Evolutionary conservation across 495 filamentous ascomycete genomes (phyloP), one percentile per base, ranked within the genome.

Genomic region (Beverwykella pulmonaria): DNA sequence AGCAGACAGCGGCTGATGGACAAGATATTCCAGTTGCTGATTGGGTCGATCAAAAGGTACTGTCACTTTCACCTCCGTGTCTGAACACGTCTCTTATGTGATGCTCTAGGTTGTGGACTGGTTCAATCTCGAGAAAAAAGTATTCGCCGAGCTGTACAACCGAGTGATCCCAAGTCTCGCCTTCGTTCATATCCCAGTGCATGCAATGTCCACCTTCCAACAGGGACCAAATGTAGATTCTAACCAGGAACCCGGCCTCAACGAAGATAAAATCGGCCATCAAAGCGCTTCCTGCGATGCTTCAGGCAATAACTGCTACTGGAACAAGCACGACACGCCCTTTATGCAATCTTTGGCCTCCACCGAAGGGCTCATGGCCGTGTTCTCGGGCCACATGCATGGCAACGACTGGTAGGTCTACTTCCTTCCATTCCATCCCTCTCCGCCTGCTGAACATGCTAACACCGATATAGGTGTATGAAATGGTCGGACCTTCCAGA

Each of bases 331-430:
- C 59, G 88, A 92, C 62, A 72, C 77, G 3, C 76, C 80, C 1
- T 91, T 92, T 69, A 89, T 91, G 87, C 65, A 82, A 44, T 86
- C 87, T 0, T 69, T 92, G 1, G 59, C 59, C 23, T 36, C 46
- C 3, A 62, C 58, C 7, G 19, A 53, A 39, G 85, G 86, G 0
- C 57, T 91, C 36, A 80, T 89, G 62, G 86, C 82, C 1, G 72
- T 88, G 0, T 89, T 89, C 68, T 84, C 81, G 10, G 89, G 88
- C 0, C 89, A 92, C 63, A 88, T 91, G 65, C 89, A 92, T 74
- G 85, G 85, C 0, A 80, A 90, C 71, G 83, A 84, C 29, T 92
- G 88, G 88, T 63, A 56, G 6, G 46, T 61, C 5, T 17, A 91
- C 82, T 48, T 44, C 39, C 9, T 7, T 44, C 15, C 39, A 44